These are phyloP conservation scores for Arctostaphylos glauca DNA, from an alignment of 148 eudicot species.

Conservation along the genomic window DNA sequence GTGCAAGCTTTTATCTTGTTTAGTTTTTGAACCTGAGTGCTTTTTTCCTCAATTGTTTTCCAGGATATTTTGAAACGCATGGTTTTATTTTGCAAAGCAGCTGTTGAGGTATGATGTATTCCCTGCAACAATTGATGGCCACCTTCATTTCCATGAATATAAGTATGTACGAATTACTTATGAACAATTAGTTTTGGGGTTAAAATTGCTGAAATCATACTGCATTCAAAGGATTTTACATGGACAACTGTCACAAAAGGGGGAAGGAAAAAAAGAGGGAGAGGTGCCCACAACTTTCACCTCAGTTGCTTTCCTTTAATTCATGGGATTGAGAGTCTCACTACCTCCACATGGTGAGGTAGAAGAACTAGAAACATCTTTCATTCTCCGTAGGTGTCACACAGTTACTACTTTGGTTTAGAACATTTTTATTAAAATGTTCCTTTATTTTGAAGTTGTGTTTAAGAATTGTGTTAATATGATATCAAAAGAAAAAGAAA, in stretches of 20 bases:
- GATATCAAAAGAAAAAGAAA: not conserved
- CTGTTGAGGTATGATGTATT: slow-evolving; percentile 73
- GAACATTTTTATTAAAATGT: not conserved
- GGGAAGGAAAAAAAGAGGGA: not conserved
- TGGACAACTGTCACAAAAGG: not conserved
- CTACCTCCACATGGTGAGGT: not conserved
- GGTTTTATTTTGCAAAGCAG: slow-evolving; percentile 94
- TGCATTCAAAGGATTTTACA: not conserved
- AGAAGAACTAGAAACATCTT: not conserved
- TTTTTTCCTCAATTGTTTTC: slow-evolving; percentile 20
- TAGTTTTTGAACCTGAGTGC: not conserved
- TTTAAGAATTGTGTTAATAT: not conserved
- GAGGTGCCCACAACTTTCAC: not conserved
- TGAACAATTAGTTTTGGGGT: not conserved
- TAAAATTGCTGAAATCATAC: not conserved
- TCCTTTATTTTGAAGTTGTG: not conserved
- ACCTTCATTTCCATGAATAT: not conserved
- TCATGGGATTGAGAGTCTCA: not conserved
- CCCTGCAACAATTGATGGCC: not conserved
- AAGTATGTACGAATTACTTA: not conserved
- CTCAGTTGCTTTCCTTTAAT: not conserved
- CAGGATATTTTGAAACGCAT: slow-evolving; percentile 95
- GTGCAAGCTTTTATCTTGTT: not conserved
- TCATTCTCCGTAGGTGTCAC: not conserved
- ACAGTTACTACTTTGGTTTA: not conserved